A percentile compares a stretch with the other conserved stretches of the same genome.
Conservation (phyloP, 106 monocot genomes). For the Acorus gramineus region DNA sequence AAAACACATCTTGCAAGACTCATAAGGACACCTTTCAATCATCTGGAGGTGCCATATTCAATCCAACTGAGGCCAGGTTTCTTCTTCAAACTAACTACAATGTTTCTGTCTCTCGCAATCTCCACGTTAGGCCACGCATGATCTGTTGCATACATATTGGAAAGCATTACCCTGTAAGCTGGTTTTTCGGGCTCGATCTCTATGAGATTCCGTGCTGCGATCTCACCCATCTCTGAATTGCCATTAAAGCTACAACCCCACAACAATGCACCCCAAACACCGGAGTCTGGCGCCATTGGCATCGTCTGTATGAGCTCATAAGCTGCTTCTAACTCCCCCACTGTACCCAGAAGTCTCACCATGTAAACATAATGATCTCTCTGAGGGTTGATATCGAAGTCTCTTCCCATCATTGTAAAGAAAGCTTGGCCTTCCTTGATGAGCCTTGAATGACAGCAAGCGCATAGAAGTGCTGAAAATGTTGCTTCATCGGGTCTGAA, state of each 20-base stretch:
- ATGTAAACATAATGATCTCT: slow-evolving; percentile 70
- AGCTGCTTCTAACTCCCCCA: slow-evolving; percentile 42
- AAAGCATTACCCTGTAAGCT: slow-evolving; percentile 58
- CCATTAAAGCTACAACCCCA: slow-evolving; percentile 63
- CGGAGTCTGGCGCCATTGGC: slow-evolving; percentile 33
- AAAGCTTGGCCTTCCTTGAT: slow-evolving; percentile 23
- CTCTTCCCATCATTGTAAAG: slow-evolving; percentile 41
- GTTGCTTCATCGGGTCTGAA: slow-evolving; percentile 43
- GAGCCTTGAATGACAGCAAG: slow-evolving; percentile 48
- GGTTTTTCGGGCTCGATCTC: slow-evolving; percentile 30
- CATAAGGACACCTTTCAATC: too few relatives aligned
- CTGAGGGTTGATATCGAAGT: slow-evolving; percentile 28
- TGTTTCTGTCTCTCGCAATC: slow-evolving; percentile 30
- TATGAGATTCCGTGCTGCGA: slow-evolving; percentile 26
- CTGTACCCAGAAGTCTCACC: slow-evolving; percentile 46
- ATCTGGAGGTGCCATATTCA: background rate
- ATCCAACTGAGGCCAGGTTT: slow-evolving; percentile 45
- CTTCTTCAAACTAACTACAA: slow-evolving; percentile 18
- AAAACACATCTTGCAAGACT: too few relatives aligned
- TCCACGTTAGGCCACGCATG: slow-evolving; percentile 42
- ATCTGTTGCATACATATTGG: slow-evolving; percentile 52
- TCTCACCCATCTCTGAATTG: slow-evolving; percentile 31
- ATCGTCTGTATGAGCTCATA: slow-evolving; percentile 45
- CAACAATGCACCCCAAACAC: slow-evolving; percentile 62
- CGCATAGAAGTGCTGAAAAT: slow-evolving; percentile 52